phyloP scores from a whole-genome alignment of 2,329 filamentous ascomycete species.

The Scortechinia acanthostroma region DNA sequence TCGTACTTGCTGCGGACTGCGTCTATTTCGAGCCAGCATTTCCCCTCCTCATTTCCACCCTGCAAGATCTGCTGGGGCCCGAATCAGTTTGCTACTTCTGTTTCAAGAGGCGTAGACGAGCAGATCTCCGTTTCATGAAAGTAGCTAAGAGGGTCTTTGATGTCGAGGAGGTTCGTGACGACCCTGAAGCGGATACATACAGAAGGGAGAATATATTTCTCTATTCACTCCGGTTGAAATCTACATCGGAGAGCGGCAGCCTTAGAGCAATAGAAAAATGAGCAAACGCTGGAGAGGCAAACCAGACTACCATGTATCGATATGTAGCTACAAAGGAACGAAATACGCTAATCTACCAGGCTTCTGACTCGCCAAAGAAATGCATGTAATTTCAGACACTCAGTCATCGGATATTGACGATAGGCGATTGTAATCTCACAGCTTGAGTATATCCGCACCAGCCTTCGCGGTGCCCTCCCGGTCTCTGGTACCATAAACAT shows the following conservation, averaged over 20 bases:
- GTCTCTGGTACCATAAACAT: slow-evolving; percentile 42
- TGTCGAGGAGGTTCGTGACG: slow-evolving; percentile 26
- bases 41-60: slow-evolving; percentile 46
- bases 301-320: too few relatives aligned
- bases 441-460: background rate
- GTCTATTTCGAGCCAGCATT: slow-evolving; percentile 65
- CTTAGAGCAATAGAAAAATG: too few relatives aligned
- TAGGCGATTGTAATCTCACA: background rate
- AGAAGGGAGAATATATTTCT: background rate
- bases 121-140: slow-evolving; percentile 35
- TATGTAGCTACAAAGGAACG: too few relatives aligned
- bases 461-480: background rate
- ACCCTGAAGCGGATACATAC: slow-evolving; percentile 7
- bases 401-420: background rate
- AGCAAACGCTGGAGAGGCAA: too few relatives aligned
- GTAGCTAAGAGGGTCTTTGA: slow-evolving; percentile 31
- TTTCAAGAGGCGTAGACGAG: slow-evolving; percentile 55
- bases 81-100: slow-evolving; percentile 50
- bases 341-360: too few relatives aligned
- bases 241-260: too few relatives aligned
- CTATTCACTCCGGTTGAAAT: background rate
- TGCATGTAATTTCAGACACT: too few relatives aligned
- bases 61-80: slow-evolving; percentile 44
- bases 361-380: too few relatives aligned
- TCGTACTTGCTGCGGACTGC: slow-evolving; percentile 58